A percentile compares a stretch with the other conserved stretches of the same genome.
Evolutionary conservation across 176 grass and related monocot species (phyloP).

Genomic region (Aegilops longissima): DNA sequence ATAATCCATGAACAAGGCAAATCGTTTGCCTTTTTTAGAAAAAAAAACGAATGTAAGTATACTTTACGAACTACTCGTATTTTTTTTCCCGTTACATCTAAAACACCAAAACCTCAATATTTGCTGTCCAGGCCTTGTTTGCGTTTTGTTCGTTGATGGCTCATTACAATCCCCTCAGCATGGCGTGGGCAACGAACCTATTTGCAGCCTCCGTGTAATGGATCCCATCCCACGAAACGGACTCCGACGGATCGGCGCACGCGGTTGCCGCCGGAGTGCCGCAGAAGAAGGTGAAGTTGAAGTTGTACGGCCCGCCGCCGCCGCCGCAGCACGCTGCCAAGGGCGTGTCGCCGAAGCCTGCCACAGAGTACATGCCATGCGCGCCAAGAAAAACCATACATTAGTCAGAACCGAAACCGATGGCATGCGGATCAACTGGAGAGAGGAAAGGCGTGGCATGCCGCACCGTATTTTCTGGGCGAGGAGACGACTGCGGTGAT

Average conservation of each 20-base stretch:
- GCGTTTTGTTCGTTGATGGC: not conserved
- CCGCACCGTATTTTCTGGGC: constrained; percentile 2
- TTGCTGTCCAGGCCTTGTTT: too few relatives aligned
- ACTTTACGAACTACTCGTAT: too few relatives aligned
- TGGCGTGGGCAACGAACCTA: not conserved
- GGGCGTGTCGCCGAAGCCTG: not conserved
- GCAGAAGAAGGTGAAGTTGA: not conserved
- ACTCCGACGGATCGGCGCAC: not conserved
- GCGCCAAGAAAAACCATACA: not conserved
- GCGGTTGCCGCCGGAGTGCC: too few relatives aligned
- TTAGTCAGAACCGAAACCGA: not conserved
- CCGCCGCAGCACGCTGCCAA: not conserved
- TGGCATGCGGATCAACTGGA: not conserved
- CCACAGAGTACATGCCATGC: not conserved
- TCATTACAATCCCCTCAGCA: not conserved
- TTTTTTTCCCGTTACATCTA: too few relatives aligned
- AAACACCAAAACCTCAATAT: too few relatives aligned
- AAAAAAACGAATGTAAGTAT: too few relatives aligned
- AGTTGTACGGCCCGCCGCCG: constrained; percentile 8
- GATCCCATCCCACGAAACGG: constrained; percentile 15
- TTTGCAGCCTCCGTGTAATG: constrained; percentile 14
- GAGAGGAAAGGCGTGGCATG: not conserved
- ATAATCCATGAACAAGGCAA: too few relatives aligned
- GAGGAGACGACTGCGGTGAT: constrained; percentile 27
- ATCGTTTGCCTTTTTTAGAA: too few relatives aligned